phyloP scores from a whole-genome alignment of 495 filamentous ascomycete genomes.

The Glonium stellatum region DNA sequence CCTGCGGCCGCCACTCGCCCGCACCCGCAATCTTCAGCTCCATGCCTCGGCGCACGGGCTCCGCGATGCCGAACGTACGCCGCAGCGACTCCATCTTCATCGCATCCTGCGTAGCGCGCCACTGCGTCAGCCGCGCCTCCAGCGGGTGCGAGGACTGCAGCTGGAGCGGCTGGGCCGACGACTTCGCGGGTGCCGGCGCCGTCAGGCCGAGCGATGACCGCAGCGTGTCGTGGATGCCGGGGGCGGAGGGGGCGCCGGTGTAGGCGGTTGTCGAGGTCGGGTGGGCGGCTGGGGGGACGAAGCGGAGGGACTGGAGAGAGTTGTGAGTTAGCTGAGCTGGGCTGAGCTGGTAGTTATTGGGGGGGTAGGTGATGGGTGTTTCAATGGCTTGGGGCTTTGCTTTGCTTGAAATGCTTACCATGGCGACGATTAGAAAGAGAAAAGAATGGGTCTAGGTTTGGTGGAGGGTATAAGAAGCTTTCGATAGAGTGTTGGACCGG shows the following conservation, averaged over 20 bases:
- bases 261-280: conserved; percentile 36
- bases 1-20: conserved; percentile 47
- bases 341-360: conserved; percentile 22
- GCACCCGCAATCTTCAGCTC: conserved; percentile 75
- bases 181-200: conserved; percentile 38
- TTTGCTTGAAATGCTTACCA: neutral
- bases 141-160: conserved; percentile 72
- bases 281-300: conserved; percentile 62
- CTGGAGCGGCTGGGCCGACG: conserved; percentile 32
- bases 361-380: conserved; percentile 7
- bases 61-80: conserved; percentile 82
- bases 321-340: neutral
- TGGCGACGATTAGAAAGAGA: neutral
- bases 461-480: neutral
- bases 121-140: conserved; percentile 75
- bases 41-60: conserved; percentile 91
- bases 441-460: neutral
- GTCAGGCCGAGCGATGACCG: conserved; percentile 61
- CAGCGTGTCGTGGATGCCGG: conserved; percentile 85
- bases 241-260: conserved; percentile 73
- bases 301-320: conserved; percentile 68
- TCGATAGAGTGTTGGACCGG: neutral
- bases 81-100: conserved; percentile 83
- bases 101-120: conserved; percentile 75
- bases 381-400: too few species aligned